These are phyloP conservation scores for Avena sativa DNA, from an alignment of 176 grass and related monocot genomes.

Conservation along the genomic window DNA sequence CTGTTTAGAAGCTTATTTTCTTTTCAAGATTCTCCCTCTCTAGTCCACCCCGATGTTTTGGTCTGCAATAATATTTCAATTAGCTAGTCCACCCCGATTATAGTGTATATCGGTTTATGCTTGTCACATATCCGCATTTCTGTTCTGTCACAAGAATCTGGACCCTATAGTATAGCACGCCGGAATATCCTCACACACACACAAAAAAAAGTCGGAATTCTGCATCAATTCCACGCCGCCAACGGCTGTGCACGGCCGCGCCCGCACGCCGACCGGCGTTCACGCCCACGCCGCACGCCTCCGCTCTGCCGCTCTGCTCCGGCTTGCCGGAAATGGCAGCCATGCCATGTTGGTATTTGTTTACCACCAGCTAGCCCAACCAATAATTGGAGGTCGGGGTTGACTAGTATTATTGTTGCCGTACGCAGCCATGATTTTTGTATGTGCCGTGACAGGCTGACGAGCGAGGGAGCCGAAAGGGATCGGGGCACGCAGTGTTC, in stretches of 20 bases:
- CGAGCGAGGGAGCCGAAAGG: neutral
- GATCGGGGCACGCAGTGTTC: neutral
- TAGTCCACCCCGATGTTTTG: no score
- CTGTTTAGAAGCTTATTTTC: no score
- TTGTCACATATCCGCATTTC: no score
- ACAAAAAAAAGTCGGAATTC: neutral
- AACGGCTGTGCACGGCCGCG: neutral
- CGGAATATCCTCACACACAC: neutral
- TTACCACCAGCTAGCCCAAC: neutral
- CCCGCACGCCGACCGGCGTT: neutral
- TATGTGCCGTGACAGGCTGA: constrained; percentile 9
- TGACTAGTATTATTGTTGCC: neutral
- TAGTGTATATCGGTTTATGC: no score
- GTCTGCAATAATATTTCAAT: no score
- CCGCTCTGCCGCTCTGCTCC: neutral
- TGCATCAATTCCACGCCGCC: no score
- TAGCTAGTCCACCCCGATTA: no score
- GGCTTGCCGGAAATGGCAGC: neutral
- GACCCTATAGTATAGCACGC: no score
- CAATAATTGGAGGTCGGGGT: neutral
- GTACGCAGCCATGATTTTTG: neutral
- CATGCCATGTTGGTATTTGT: neutral
- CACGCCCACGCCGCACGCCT: neutral
- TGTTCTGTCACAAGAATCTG: no score
- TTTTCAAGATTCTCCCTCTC: no score